These are phyloP conservation scores for Leptomonas pyrrhocoris DNA, from an alignment of 208 protist species.

Conservation along the genomic window DNA sequence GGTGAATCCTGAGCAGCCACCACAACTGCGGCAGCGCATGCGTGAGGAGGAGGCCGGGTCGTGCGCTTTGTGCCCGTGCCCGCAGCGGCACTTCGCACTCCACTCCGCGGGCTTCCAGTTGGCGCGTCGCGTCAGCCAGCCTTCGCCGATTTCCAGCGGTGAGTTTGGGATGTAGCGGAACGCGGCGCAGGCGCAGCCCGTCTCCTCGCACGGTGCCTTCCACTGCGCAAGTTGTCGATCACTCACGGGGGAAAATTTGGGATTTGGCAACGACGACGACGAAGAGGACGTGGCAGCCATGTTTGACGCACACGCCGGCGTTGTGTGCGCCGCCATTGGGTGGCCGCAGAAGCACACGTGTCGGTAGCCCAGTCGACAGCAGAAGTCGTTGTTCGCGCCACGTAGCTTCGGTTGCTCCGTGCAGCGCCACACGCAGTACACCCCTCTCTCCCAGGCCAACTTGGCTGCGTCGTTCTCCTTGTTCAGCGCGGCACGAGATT, in stretches of 20 bases:
- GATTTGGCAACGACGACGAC: no score
- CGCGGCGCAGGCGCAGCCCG: constrained; percentile 51
- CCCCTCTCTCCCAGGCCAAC: constrained; percentile 61
- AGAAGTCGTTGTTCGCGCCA: constrained; percentile 78
- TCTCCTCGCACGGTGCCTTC: constrained; percentile 44
- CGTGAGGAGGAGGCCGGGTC: constrained; percentile 19
- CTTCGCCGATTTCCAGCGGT: constrained; percentile 88
- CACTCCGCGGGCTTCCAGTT: constrained; percentile 68
- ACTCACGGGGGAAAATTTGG: constrained; percentile 4
- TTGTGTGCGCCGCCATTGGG: constrained; percentile 46
- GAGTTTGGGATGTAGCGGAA: constrained; percentile 86
- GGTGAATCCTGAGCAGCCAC: constrained; percentile 50
- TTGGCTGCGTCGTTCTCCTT: constrained; percentile 78
- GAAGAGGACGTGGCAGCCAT: no score
- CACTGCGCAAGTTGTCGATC: constrained; percentile 23
- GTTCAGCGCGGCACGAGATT: constrained; percentile 67
- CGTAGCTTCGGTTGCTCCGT: constrained; percentile 41
- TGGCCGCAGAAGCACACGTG: constrained; percentile 88
- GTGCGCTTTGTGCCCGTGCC: constrained; percentile 68
- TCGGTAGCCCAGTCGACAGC: constrained; percentile 67
- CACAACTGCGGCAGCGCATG: constrained; percentile 47
- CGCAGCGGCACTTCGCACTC: constrained; percentile 85
- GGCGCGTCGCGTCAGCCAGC: constrained; percentile 70
- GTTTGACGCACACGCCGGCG: constrained; percentile 15
- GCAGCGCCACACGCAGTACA: constrained; percentile 85